Evolutionary conservation across 768 basidiomycete genomes (phyloP).

Genomic region (Exidia glandulosa): DNA sequence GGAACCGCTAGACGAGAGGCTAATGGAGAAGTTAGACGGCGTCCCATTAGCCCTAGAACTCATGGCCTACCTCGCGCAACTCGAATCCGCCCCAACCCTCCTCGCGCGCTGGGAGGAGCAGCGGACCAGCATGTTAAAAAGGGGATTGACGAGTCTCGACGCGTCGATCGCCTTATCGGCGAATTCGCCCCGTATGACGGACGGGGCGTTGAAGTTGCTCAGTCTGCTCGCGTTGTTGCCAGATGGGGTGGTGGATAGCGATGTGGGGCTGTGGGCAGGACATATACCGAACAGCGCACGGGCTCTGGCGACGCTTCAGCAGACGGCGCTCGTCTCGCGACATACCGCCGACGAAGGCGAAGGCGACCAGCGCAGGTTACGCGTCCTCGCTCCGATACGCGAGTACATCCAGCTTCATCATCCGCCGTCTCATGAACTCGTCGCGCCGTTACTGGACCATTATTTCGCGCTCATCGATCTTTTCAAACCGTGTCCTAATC

Average conservation of each 20-base stretch:
- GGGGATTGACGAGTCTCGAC: neutral
- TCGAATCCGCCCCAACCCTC: neutral
- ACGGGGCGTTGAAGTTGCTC: neutral
- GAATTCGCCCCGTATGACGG: neutral
- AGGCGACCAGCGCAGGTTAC: too few relatives aligned
- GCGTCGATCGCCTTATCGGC: neutral
- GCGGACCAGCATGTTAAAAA: neutral
- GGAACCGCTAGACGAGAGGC: neutral
- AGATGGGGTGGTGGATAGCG: conserved; percentile 4
- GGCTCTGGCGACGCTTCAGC: too few relatives aligned
- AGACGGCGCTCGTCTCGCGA: too few relatives aligned
- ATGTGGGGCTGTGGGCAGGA: conserved; percentile 7
- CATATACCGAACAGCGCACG: neutral
- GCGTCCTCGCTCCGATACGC: too few relatives aligned
- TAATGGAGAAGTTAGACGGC: neutral
- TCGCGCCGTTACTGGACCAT: too few relatives aligned
- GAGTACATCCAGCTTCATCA: too few relatives aligned
- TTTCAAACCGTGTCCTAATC: too few relatives aligned
- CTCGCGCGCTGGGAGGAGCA: neutral
- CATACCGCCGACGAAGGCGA: too few relatives aligned
- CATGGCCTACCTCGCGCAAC: neutral
- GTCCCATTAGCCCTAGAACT: neutral
- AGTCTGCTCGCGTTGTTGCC: neutral
- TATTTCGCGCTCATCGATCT: too few relatives aligned
- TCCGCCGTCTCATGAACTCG: too few relatives aligned